phyloP scores from a whole-genome alignment of 2,329 filamentous ascomycete species.

The Fusarium incarnatum region DNA sequence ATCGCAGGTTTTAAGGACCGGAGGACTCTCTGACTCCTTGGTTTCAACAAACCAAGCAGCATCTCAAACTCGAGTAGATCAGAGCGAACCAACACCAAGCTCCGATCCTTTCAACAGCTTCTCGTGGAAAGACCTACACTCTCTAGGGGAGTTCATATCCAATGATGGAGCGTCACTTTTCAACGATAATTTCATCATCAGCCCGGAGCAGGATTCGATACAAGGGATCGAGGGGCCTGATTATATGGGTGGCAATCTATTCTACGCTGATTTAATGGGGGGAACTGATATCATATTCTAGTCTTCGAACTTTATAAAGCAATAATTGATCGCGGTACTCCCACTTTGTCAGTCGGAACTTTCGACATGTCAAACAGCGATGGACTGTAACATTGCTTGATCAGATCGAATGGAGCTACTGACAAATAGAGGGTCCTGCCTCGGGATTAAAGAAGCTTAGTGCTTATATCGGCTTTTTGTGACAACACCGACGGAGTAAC shows the following conservation, averaged over 20 bases:
- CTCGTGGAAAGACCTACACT: slow-evolving; percentile 71
- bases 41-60: neutral
- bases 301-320: too few relatives aligned
- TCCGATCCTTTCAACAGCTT: slow-evolving; percentile 65
- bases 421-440: neutral
- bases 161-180: slow-evolving; percentile 38
- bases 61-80: neutral
- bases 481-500: neutral
- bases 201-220: slow-evolving; percentile 27
- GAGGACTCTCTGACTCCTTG: neutral
- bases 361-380: neutral
- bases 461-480: neutral
- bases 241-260: neutral
- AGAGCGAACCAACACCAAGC: slow-evolving; percentile 45
- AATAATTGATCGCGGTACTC: too few relatives aligned
- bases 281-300: slow-evolving; percentile 23
- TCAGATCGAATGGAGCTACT: neutral
- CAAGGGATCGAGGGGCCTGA: slow-evolving; percentile 19
- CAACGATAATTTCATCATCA: slow-evolving; percentile 28
- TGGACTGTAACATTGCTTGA: neutral
- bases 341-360: neutral
- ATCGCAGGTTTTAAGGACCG: slow-evolving; percentile 1
- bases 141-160: slow-evolving; percentile 65
- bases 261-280: neutral
- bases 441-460: neutral